Percentiles rank a stretch among this genome's conserved stretches.
phyloP scores from a whole-genome alignment of 352 stramenopile species.

The Globisporangium recalcitrans region DNA sequence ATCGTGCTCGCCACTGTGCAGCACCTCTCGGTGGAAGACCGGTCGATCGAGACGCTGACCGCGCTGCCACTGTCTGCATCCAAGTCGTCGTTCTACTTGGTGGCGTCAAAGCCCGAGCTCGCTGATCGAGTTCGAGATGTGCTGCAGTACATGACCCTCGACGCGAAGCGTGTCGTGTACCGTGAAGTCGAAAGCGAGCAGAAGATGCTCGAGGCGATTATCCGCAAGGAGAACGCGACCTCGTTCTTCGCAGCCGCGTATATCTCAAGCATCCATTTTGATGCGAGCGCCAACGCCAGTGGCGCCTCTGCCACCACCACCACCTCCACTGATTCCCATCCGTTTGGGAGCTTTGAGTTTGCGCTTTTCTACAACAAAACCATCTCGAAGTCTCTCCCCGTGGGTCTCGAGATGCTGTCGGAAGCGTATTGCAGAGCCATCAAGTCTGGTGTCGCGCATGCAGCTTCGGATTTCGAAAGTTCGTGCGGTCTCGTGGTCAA shows the following conservation, averaged over 20 bases:
- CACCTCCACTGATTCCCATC: conserved; percentile 4
- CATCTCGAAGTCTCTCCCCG: conserved; percentile 50
- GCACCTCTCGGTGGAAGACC: conserved; percentile 25
- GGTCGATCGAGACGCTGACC: conserved; percentile 47
- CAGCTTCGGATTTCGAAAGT: neutral
- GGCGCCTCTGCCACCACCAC: no score
- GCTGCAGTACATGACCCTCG: conserved; percentile 26
- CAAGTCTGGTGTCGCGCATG: neutral
- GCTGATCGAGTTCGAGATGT: conserved; percentile 25
- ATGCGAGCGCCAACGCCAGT: conserved; percentile 8
- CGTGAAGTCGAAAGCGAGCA: conserved; percentile 15
- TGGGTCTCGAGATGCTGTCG: conserved; percentile 53
- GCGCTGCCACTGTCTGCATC: conserved; percentile 31
- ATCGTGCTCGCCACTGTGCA: conserved; percentile 46
- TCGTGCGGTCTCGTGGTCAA: conserved; percentile 45
- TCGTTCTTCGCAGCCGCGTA: conserved; percentile 57
- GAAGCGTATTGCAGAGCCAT: conserved; percentile 50
- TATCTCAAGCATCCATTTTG: conserved; percentile 26
- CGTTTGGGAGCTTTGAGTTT: conserved; percentile 23
- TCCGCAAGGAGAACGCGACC: conserved; percentile 27
- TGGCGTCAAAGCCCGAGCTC: conserved; percentile 27
- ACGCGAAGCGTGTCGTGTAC: conserved; percentile 14
- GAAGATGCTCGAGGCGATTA: conserved; percentile 38
- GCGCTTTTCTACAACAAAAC: conserved; percentile 68
- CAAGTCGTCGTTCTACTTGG: conserved; percentile 34